phyloP scores from a whole-genome alignment of 495 filamentous ascomycete genomes.

The Hypoxylon cercidicola region DNA sequence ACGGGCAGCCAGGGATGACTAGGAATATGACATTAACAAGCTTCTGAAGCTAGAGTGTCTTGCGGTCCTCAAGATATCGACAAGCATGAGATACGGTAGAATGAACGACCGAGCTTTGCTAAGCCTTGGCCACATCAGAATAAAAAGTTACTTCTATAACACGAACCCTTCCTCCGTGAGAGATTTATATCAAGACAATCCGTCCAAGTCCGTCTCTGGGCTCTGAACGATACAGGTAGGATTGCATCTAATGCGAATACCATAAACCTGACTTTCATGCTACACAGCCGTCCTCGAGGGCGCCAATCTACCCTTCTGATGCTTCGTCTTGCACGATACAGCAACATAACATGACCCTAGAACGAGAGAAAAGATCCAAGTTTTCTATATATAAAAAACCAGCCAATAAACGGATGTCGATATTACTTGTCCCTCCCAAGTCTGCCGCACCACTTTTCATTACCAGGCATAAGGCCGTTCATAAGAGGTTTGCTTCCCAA shows the following conservation, averaged over 20 bases:
- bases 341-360: not conserved
- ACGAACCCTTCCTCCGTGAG: constrained; percentile 3
- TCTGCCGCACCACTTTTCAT: constrained; percentile 28
- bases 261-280: constrained; percentile 7
- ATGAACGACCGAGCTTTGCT: constrained; percentile 8
- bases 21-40: constrained; percentile 17
- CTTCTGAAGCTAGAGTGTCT: constrained; percentile 3
- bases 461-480: constrained; percentile 31
- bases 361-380: constrained; percentile 6
- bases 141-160: constrained; percentile 4
- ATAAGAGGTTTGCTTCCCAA: constrained; percentile 29
- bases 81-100: constrained; percentile 16
- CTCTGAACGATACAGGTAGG: constrained; percentile 19
- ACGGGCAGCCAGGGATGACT: constrained; percentile 6
- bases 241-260: constrained; percentile 32
- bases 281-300: constrained; percentile 28
- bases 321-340: constrained; percentile 3
- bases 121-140: constrained; percentile 10
- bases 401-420: constrained; percentile 16
- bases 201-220: not conserved
- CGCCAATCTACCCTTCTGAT: constrained; percentile 34
- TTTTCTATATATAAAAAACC: constrained; percentile 11
- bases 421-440: constrained; percentile 24
- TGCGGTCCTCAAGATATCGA: constrained; percentile 10
- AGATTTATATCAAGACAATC: constrained; percentile 8